Percentiles rank a stretch among this genome's conserved stretches.
Conservation (phyloP, 768 basidiomycete genomes). For the Mycena olivaceomarginata region DNA sequence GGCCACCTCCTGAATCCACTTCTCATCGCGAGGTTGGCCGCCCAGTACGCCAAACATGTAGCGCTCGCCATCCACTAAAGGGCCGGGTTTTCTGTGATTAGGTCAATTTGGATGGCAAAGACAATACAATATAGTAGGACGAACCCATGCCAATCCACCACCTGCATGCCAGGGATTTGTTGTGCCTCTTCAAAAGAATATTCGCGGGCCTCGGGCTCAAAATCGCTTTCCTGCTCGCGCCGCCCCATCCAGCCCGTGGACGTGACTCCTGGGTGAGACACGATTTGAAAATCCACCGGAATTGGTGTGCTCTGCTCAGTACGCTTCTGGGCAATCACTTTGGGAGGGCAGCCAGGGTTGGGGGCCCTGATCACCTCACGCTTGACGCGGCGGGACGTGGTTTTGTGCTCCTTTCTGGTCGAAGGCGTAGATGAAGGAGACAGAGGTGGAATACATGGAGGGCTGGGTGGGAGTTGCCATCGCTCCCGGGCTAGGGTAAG, state of each 20-base stretch:
- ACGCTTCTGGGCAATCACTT: not conserved
- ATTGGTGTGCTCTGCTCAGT: not conserved
- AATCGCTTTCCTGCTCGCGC: not conserved
- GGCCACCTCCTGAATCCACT: not conserved
- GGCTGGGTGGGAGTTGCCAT: not conserved
- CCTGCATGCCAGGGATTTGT: not conserved
- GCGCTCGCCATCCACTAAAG: not conserved
- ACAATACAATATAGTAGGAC: not conserved
- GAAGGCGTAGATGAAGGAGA: not conserved
- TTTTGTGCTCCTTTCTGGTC: not conserved
- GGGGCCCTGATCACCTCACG: not conserved
- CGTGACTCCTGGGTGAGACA: not conserved
- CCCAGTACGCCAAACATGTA: not conserved
- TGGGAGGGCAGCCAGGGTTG: not conserved
- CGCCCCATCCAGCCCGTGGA: slow-evolving; percentile 21
- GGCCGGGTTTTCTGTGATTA: too few species aligned
- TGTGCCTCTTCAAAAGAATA: not conserved
- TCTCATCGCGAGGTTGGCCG: not conserved
- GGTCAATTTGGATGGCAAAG: too few species aligned
- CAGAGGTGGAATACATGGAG: not conserved
- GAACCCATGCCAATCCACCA: slow-evolving; percentile 6
- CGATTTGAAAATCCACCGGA: not conserved
- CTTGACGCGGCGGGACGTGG: not conserved
- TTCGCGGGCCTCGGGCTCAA: not conserved
- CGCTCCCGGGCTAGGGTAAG: too few species aligned